These are phyloP conservation scores for Heritiera fomes DNA, from an alignment of 345 rosid species.

Conservation along the genomic window DNA sequence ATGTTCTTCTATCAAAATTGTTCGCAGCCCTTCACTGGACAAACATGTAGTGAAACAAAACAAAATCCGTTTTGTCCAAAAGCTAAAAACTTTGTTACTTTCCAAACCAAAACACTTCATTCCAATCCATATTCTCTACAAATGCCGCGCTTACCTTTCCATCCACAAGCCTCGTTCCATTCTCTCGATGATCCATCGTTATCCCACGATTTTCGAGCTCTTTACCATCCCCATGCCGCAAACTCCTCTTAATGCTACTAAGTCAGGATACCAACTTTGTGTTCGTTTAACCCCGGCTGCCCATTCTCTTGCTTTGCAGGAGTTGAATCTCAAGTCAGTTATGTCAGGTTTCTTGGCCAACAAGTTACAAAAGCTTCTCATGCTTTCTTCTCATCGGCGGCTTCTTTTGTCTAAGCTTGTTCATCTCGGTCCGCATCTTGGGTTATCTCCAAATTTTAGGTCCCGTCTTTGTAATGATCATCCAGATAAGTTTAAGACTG, in stretches of 20 bases:
- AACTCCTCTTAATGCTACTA: constrained; percentile 75
- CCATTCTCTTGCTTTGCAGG: constrained; percentile 53
- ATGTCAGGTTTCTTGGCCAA: constrained; percentile 57
- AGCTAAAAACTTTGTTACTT: constrained; percentile 73
- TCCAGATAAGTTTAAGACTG: constrained; percentile 69
- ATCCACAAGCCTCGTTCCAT: constrained; percentile 54
- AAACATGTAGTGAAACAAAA: constrained; percentile 67
- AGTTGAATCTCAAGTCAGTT: constrained; percentile 52
- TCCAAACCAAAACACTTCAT: constrained; percentile 83
- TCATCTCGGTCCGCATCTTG: constrained; percentile 86
- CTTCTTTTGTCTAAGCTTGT: constrained; percentile 79
- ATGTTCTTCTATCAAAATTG: constrained; percentile 60
- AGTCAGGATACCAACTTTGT: constrained; percentile 61
- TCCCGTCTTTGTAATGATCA: constrained; percentile 82
- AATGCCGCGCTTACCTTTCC: constrained; percentile 70
- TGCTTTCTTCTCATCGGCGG: constrained; percentile 73
- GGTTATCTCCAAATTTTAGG: constrained; percentile 84
- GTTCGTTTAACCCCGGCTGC: constrained; percentile 82
- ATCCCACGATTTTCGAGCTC: constrained; percentile 77
- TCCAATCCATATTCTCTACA: constrained; percentile 67
- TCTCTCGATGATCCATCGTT: constrained; percentile 70
- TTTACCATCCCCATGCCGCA: constrained; percentile 65
- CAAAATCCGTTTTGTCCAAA: constrained; percentile 72
- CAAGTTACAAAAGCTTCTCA: constrained; percentile 85
- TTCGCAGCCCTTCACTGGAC: constrained; percentile 66